These are phyloP conservation scores for Tulasnella sp. DNA, from an alignment of 768 basidiomycete species.

Conservation along the genomic window DNA sequence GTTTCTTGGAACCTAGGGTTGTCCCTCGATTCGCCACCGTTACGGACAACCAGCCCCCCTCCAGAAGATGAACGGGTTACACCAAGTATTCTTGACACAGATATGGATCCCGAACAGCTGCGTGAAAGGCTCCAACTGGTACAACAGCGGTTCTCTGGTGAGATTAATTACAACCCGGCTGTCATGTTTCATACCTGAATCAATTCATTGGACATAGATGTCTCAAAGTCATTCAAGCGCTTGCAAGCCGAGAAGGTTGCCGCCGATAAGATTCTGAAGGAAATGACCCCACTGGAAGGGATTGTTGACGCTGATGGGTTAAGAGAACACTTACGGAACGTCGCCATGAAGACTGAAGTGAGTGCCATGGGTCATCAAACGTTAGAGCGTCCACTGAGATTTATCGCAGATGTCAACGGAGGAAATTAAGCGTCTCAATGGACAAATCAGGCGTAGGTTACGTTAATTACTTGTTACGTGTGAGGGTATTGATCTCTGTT, in stretches of 20 bases:
- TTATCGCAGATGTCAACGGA: conserved; percentile 47
- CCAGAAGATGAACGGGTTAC: background rate
- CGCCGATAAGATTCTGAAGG: conserved; percentile 55
- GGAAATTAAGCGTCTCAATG: conserved; percentile 67
- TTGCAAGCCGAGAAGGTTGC: conserved; percentile 61
- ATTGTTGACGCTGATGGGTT: conserved; percentile 55
- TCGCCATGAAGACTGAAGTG: conserved; percentile 61
- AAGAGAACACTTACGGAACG: conserved; percentile 57
- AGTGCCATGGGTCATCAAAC: conserved; percentile 20
- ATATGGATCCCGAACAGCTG: conserved; percentile 41
- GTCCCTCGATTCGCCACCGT: conserved; percentile 1
- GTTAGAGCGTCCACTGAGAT: background rate
- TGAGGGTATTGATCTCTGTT: too few relatives aligned
- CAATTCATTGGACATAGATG: conserved; percentile 48
- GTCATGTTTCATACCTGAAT: background rate
- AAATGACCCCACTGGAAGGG: conserved; percentile 58
- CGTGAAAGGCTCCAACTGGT: conserved; percentile 57
- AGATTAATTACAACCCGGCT: conserved; percentile 9
- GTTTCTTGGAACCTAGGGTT: too few relatives aligned
- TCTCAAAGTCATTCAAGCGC: conserved; percentile 65
- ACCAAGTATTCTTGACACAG: background rate
- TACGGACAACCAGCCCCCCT: background rate
- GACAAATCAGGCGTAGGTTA: conserved; percentile 59
- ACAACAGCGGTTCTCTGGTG: conserved; percentile 70
- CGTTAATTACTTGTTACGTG: too few relatives aligned